These are phyloP conservation scores for Trichosporon sp. DNA, from an alignment of 1,284 basidiomycete species.

Conservation along the genomic window DNA sequence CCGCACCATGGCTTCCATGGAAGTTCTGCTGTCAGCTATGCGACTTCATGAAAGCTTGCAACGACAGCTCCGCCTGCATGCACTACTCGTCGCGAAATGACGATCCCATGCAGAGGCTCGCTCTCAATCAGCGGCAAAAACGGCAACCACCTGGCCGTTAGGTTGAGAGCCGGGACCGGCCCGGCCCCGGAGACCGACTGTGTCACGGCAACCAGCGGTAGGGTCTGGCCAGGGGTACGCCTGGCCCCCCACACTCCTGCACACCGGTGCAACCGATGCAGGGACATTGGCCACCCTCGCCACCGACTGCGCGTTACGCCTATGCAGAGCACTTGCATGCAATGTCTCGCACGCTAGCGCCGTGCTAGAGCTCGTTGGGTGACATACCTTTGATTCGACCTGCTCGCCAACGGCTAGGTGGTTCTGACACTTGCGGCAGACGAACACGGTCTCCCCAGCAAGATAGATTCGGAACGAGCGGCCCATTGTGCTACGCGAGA, in stretches of 20 bases:
- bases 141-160: not conserved
- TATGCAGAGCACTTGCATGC: not conserved
- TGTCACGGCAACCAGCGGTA: not conserved
- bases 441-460: conserved; percentile 79
- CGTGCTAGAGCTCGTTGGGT: not conserved
- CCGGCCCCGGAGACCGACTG: not conserved
- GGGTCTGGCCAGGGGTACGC: not conserved
- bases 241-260: not conserved
- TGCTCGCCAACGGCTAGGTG: conserved; percentile 88
- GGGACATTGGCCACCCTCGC: not conserved
- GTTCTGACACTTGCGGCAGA: conserved; percentile 83
- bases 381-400: conserved; percentile 81
- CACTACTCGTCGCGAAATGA: not conserved
- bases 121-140: not conserved
- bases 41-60: no score
- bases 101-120: not conserved
- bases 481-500: conserved; percentile 30
- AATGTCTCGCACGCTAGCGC: no score
- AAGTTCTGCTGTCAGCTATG: conserved; percentile 40
- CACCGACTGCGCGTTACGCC: not conserved
- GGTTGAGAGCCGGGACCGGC: not conserved
- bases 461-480: conserved; percentile 66
- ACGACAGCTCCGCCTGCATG: not conserved
- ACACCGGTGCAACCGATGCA: not conserved
- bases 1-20: conserved; percentile 89